Evolutionary conservation across 2,329 filamentous ascomycete genomes (phyloP), one percentile per base, ranked within the genome.

Genomic region (Colletotrichum sp.): DNA sequence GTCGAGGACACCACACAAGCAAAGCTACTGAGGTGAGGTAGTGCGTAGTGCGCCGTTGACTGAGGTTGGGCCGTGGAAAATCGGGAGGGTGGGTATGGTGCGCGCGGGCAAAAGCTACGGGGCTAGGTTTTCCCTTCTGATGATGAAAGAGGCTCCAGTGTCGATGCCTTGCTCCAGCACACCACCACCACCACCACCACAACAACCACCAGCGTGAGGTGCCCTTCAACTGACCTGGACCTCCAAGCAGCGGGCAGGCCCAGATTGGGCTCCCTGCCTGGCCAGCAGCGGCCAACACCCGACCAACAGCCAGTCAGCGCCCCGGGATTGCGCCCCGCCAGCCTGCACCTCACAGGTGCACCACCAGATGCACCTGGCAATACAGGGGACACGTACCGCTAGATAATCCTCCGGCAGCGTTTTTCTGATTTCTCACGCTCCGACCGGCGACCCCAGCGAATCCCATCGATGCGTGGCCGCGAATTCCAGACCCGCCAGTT

Each of bases 131-230:
- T 74, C 69, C 49, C 26, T 59, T 30, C 66, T 72, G 73, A 78
- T 78, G 77, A 78, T 78, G 77, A 78, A 78, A 77, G 77, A 78
- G 76, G 72, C 73, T 78, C 44, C 44, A 52, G 44, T 52, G 44
- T 52, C 76, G 64, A 44, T 73, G 64, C 52, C 64, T 62, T 52
- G 55, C 64, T 73, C 60, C 55, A 28, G 44, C n/a, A 28, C 63
- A 16, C 24, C 64, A 67, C 18, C 39, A 44, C 18, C 8, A 44
- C 18, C 18, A 44, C 16, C 18, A 44, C 16, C 16, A 39, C 2
- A 10, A 49, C 18, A n/a, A 49, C 18, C 9, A 49, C 8, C 36
- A 49, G 44, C n/a, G 44, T 52, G n/a, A 52, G 44, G 6, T 24
- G 10, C 44, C n/a, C n/a, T 21, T 52, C 44, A 21, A 52, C 60